phyloP scores from a whole-genome alignment of 108 stramenopile genomes.

The Nitzschia sp. region DNA sequence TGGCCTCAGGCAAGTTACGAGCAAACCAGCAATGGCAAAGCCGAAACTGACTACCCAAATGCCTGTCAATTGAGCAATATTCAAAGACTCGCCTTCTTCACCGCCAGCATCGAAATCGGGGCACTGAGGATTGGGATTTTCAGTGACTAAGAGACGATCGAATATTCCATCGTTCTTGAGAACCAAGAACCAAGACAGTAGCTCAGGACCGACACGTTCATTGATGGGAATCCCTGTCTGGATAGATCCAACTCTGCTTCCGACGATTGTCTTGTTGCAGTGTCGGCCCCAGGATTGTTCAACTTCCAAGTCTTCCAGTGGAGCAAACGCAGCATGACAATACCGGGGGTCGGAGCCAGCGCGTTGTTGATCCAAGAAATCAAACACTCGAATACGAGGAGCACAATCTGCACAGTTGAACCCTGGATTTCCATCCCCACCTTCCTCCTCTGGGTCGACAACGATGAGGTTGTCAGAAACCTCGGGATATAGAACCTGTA shows the following conservation, averaged over 20 bases:
- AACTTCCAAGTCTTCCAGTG: slow-evolving; percentile 26
- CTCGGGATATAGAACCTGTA: slow-evolving; percentile 2
- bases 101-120: background rate
- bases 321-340: slow-evolving; percentile 31
- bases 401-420: slow-evolving; percentile 25
- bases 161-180: slow-evolving; percentile 14
- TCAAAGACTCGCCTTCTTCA: slow-evolving; percentile 11
- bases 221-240: slow-evolving; percentile 23
- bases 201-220: slow-evolving; percentile 8
- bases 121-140: slow-evolving; percentile 11
- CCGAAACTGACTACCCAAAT: slow-evolving; percentile 35
- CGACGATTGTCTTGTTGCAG: slow-evolving; percentile 34
- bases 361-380: slow-evolving; percentile 12
- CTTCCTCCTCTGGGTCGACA: background rate
- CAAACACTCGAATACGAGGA: slow-evolving; percentile 23
- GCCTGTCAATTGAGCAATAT: slow-evolving; percentile 26
- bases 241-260: background rate
- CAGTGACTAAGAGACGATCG: background rate
- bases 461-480: slow-evolving; percentile 13
- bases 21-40: slow-evolving; percentile 19
- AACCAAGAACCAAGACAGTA: slow-evolving; percentile 11
- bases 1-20: slow-evolving; percentile 11
- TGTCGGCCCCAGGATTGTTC: slow-evolving; percentile 4
- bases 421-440: slow-evolving; percentile 8
- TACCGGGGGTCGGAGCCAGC: slow-evolving; percentile 5